A percentile compares a stretch with the other conserved stretches of the same genome.
Conservation (phyloP, 306 rosid genomes). For the Psophocarpus tetragonolobus region DNA sequence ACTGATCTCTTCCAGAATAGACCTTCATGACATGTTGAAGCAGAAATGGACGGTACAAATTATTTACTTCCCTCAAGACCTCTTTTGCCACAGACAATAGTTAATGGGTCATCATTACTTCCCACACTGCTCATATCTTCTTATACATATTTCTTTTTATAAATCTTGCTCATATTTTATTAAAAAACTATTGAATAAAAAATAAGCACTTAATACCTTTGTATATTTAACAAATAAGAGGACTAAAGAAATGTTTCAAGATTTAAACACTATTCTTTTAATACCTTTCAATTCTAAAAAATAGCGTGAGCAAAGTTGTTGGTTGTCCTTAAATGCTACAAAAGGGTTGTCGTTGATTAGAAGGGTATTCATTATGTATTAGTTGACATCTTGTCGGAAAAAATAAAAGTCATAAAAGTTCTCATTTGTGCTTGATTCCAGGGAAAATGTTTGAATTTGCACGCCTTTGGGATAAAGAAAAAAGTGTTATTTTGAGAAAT, state of each 20-base stretch:
- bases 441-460: conserved; percentile 30
- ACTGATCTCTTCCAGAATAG: conserved; percentile 32
- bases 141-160: background rate
- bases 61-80: background rate
- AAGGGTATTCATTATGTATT: conserved; percentile 14
- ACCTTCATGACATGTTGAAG: conserved; percentile 37
- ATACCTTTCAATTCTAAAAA: conserved; percentile 5
- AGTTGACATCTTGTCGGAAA: conserved; percentile 25
- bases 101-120: conserved; percentile 50
- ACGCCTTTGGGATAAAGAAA: background rate
- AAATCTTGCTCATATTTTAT: background rate
- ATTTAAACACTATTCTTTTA: background rate
- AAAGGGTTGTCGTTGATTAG: conserved; percentile 24
- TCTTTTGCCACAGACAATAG: conserved; percentile 32
- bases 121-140: background rate
- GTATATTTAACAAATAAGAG: background rate
- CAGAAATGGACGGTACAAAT: conserved; percentile 18
- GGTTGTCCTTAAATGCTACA: background rate
- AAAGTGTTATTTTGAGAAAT: conserved; percentile 14
- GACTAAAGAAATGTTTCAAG: background rate
- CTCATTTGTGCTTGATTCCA: conserved; percentile 25
- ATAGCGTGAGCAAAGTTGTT: conserved; percentile 26
- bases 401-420: background rate
- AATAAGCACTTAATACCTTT: background rate
- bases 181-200: background rate